Conservation (phyloP, 805 yeast genomes). For the Wickerhamomyces bovis region DNA sequence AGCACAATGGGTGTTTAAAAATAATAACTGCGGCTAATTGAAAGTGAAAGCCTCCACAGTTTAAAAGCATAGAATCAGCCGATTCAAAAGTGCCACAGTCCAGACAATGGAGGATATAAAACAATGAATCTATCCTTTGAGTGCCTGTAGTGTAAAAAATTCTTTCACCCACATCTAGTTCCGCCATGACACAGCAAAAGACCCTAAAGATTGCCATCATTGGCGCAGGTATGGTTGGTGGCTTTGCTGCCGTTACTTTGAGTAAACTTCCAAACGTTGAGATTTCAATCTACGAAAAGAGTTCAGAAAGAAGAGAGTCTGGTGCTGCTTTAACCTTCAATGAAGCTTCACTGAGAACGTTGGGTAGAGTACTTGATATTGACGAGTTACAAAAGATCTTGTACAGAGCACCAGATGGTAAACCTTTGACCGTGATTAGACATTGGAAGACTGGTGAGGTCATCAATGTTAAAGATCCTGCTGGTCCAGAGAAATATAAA, state of each 20-base stretch:
- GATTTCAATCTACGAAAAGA: constrained; percentile 9
- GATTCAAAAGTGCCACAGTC: neutral
- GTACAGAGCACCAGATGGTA: constrained; percentile 5
- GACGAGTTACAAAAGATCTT: constrained; percentile 9
- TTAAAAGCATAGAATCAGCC: neutral
- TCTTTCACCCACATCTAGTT: no score
- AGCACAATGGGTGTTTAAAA: no score
- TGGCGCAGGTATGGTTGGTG: constrained; percentile 7
- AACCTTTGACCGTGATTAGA: constrained; percentile 2
- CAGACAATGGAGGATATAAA: no score
- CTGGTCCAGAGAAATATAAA: neutral
- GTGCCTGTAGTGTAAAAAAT: no score
- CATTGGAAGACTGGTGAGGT: constrained; percentile 14
- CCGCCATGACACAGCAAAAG: constrained; percentile 1
- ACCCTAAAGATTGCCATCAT: constrained; percentile 2
- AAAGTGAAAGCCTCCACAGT: neutral
- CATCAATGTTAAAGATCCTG: neutral
- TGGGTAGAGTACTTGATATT: constrained; percentile 8
- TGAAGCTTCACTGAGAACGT: constrained; percentile 6
- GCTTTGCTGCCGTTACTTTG: constrained; percentile 6
- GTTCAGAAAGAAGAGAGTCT: constrained; percentile 10
- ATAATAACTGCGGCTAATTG: neutral
- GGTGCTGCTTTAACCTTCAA: constrained; percentile 14
- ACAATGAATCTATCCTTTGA: no score
- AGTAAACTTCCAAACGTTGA: constrained; percentile 10